Conservation (phyloP, 495 filamentous ascomycete genomes). For the Alectoria sarmentosa region DNA sequence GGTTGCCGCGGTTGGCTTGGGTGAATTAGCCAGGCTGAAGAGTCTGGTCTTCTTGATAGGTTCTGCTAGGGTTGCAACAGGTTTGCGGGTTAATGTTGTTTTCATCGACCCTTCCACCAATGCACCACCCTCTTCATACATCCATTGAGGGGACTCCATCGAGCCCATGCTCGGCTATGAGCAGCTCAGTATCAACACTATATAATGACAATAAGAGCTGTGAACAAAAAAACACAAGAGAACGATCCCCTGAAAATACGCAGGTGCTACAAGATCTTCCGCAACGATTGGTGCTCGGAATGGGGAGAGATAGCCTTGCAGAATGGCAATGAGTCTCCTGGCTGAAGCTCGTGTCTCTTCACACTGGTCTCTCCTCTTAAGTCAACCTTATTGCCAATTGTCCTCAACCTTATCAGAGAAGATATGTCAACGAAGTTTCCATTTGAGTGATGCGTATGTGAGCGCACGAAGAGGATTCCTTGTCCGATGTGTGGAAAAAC, state of each 20-base stretch:
- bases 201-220: neutral
- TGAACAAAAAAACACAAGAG: neutral
- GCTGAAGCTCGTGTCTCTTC: neutral
- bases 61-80: neutral
- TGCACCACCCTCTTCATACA: neutral
- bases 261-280: neutral
- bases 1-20: neutral
- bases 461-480: neutral
- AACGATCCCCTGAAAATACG: neutral
- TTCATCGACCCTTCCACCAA: neutral
- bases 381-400: neutral
- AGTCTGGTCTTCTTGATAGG: conserved; percentile 6
- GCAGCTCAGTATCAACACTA: neutral
- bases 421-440: neutral
- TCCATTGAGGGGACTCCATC: neutral
- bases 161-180: neutral
- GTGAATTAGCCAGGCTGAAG: neutral
- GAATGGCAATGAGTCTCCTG: neutral
- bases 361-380: neutral
- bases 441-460: neutral
- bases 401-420: neutral
- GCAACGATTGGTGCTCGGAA: neutral
- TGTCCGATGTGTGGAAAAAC: neutral
- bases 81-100: neutral
- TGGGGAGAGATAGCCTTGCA: neutral